Conservation (phyloP, 2,329 filamentous ascomycete genomes). For the Byssochlamys sp. region DNA sequence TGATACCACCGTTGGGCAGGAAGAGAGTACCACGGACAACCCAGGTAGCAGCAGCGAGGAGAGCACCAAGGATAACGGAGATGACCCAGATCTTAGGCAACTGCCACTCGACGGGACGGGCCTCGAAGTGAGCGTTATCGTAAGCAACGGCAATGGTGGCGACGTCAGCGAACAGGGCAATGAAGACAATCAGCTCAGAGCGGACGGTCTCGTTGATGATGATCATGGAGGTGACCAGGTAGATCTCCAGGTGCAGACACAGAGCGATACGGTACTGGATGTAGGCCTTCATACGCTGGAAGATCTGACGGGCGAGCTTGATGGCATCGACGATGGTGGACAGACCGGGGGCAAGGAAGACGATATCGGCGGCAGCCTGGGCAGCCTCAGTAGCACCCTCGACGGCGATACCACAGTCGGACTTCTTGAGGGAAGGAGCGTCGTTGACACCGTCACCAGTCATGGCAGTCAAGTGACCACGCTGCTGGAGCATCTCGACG, state of each 20-base stretch:
- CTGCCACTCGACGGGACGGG: slow-evolving; percentile 69
- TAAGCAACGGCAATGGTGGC: slow-evolving; percentile 70
- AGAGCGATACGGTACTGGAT: slow-evolving; percentile 69
- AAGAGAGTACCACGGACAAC: slow-evolving; percentile 62
- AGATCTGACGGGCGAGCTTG: slow-evolving; percentile 65
- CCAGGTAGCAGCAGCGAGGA: slow-evolving; percentile 64
- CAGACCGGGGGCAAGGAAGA: slow-evolving; percentile 64
- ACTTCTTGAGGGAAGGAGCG: slow-evolving; percentile 63
- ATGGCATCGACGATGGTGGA: slow-evolving; percentile 63
- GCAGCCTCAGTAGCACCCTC: slow-evolving; percentile 63
- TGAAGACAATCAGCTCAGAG: slow-evolving; percentile 66
- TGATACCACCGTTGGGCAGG: slow-evolving; percentile 59
- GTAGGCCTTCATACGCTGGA: slow-evolving; percentile 70
- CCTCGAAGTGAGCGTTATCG: slow-evolving; percentile 68
- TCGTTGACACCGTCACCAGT: slow-evolving; percentile 70
- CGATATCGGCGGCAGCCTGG: slow-evolving; percentile 63
- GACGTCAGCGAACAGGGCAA: slow-evolving; percentile 69
- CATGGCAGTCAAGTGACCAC: slow-evolving; percentile 65
- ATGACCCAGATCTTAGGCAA: slow-evolving; percentile 74
- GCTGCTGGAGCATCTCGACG: slow-evolving; percentile 65
- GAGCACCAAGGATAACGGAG: slow-evolving; percentile 46
- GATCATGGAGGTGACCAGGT: slow-evolving; percentile 68
- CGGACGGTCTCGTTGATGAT: slow-evolving; percentile 69
- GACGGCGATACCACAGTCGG: slow-evolving; percentile 64
- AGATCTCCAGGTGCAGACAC: slow-evolving; percentile 65